phyloP scores from a whole-genome alignment of 1,284 basidiomycete species.

The Fistulinella cinereoalba region DNA sequence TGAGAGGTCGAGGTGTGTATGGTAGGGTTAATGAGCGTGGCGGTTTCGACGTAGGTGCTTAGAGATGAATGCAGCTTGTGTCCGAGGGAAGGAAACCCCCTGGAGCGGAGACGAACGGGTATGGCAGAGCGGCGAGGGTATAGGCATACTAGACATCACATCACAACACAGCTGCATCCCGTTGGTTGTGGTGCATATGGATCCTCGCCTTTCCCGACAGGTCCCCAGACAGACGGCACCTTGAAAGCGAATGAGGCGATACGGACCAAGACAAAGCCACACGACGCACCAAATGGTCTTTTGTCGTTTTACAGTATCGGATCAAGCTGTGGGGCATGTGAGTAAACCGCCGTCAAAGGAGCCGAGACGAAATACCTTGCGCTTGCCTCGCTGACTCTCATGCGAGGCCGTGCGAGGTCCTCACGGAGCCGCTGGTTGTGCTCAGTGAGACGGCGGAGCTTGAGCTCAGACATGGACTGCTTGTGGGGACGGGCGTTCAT shows the following conservation, averaged over 20 bases:
- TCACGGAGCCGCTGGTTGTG: slow-evolving; percentile 77
- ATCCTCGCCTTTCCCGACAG: slow-evolving; percentile 82
- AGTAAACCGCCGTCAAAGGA: not conserved
- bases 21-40: slow-evolving; percentile 32
- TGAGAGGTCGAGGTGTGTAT: slow-evolving; percentile 22
- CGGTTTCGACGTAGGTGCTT: slow-evolving; percentile 14
- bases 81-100: slow-evolving; percentile 3
- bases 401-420: slow-evolving; percentile 71
- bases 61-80: slow-evolving; percentile 17
- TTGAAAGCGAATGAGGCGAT: slow-evolving; percentile 28
- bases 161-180: slow-evolving; percentile 33
- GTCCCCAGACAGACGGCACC: slow-evolving; percentile 94
- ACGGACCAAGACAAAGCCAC: not conserved
- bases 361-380: slow-evolving; percentile 44
- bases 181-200: slow-evolving; percentile 71
- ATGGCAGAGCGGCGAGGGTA: slow-evolving; percentile 33
- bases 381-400: slow-evolving; percentile 76
- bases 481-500: slow-evolving; percentile 57
- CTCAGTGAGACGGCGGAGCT: slow-evolving; percentile 75
- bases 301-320: slow-evolving; percentile 70
- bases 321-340: slow-evolving; percentile 57
- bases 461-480: slow-evolving; percentile 79
- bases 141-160: slow-evolving; percentile 29
- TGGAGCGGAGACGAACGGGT: slow-evolving; percentile 19
- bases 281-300: slow-evolving; percentile 64